A percentile compares a stretch with the other conserved stretches of the same genome.
These are phyloP conservation scores for Violaceomyces palustris DNA, from an alignment of 1,284 basidiomycete genomes.

Conservation along the genomic window DNA sequence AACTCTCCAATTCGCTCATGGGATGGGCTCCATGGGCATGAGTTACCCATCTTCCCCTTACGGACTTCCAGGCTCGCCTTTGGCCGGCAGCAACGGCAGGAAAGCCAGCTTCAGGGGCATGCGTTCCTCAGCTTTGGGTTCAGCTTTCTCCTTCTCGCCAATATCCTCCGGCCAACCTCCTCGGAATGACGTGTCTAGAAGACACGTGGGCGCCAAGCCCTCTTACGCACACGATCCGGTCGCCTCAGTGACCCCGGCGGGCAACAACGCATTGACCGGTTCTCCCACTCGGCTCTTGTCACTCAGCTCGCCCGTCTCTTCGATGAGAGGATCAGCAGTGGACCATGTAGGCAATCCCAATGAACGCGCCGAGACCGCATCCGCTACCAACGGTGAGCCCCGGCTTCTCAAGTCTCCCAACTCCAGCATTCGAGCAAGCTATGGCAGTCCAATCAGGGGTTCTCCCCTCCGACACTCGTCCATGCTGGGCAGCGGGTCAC, in stretches of 20 bases:
- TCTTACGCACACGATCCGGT: too few relatives aligned
- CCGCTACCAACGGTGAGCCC: neutral
- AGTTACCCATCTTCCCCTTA: constrained; percentile 23
- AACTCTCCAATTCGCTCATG: constrained; percentile 12
- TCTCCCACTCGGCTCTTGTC: constrained; percentile 29
- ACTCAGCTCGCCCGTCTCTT: constrained; percentile 31
- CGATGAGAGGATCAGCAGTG: constrained; percentile 14
- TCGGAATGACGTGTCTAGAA: constrained; percentile 13
- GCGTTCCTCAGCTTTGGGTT: constrained; percentile 17
- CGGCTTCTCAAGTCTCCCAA: constrained; percentile 7
- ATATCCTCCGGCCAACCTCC: too few relatives aligned
- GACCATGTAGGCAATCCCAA: constrained; percentile 7
- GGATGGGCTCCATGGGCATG: constrained; percentile 11
- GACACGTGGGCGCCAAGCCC: too few relatives aligned
- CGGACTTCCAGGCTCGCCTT: constrained; percentile 10
- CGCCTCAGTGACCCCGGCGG: constrained; percentile 18
- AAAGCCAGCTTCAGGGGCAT: constrained; percentile 1
- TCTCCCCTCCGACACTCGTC: constrained; percentile 11
- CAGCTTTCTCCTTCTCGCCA: constrained; percentile 22
- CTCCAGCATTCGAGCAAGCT: constrained; percentile 18
- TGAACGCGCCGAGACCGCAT: neutral
- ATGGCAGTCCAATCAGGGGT: constrained; percentile 24
- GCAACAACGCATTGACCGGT: constrained; percentile 13
- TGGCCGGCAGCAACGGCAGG: neutral
- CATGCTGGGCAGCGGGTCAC: constrained; percentile 8